Base-by-base conservation (phyloP, 2,329 filamentous ascomycete genomes). In the Camillea tinctor region DNA sequence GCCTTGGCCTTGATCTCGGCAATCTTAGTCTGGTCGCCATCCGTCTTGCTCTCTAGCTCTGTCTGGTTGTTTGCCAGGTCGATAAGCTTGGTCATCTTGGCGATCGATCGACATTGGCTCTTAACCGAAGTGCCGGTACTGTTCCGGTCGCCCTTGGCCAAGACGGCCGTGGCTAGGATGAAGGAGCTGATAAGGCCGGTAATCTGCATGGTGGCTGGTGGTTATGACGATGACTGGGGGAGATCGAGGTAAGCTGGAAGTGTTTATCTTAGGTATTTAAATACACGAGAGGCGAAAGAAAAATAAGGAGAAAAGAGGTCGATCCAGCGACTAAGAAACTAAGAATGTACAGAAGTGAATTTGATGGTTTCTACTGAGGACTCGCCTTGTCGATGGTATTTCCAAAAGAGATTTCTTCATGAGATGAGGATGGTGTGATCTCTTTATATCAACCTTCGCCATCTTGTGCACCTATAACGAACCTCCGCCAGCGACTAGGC, bases 1-100 rank as follows among this genome's bases (percentile, higher is more conserved):
- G 74, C 74, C 66, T 77, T 75, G 58, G 73, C 69, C 69, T 78
- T 72, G 66, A 78, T 70, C 23, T 67, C 67, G 11, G 69, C 72
- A 4, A 72, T 70, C 60, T 71, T 70, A 52, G 76, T 76, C 26
- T 75, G 69, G 61, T 79, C 74, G 66, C 71, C 71, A 21, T 74
- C 62, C 52, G 73, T 71, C 52, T 71, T 60, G 54, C 68, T 55
- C 36, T 71, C 67, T 3, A 79, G 71, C 60, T 68, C 64, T 36
- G 76, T 77, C 6, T 68, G 61, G 68, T 79, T 78, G 66, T 64
- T 61, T 20, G 74, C 75, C 4, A 76, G 64, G 51, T 72, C 63
- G 57, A 74, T 65, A 49, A 76, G 52, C 48, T 65, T 52, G 61
- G 68, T 72, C 4, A 76, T 66, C 57, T 66, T 65, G 51, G 64